These are phyloP conservation scores for Russula griseocarnosa DNA, from an alignment of 768 basidiomycete genomes.

Conservation along the genomic window DNA sequence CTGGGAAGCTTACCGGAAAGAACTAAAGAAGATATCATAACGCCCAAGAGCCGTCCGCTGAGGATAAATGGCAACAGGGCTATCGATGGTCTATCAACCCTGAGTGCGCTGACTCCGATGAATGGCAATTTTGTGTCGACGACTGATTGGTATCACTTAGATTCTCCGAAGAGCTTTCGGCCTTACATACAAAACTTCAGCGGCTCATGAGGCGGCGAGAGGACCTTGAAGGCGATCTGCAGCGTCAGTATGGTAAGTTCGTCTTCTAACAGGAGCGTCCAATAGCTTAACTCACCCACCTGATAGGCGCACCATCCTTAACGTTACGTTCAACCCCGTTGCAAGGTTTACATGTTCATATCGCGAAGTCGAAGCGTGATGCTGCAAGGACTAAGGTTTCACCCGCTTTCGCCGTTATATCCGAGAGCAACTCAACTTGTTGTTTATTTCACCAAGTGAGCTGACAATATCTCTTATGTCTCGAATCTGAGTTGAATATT, in stretches of 20 bases:
- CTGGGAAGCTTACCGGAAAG: constrained; percentile 24
- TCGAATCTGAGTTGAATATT: constrained; percentile 5
- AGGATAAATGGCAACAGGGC: constrained; percentile 34
- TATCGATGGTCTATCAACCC: constrained; percentile 62
- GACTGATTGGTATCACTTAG: constrained; percentile 36
- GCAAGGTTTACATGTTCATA: constrained; percentile 73
- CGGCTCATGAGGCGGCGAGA: constrained; percentile 46
- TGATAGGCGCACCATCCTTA: constrained; percentile 63
- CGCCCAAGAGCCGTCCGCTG: constrained; percentile 24
- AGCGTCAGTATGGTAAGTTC: constrained; percentile 49
- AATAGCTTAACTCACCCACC: constrained; percentile 3
- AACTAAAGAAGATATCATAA: constrained; percentile 27
- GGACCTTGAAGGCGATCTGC: constrained; percentile 52
- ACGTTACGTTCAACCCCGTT: constrained; percentile 64
- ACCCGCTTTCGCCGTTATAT: constrained; percentile 52
- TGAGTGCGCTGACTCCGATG: constrained; percentile 43
- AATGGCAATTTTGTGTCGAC: background rate
- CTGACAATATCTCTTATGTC: background rate
- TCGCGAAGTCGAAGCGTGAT: constrained; percentile 62
- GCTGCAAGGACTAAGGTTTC: constrained; percentile 45
- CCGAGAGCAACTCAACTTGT: constrained; percentile 62
- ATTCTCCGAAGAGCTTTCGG: constrained; percentile 53
- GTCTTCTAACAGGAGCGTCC: background rate
- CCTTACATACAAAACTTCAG: constrained; percentile 48
- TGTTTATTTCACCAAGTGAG: constrained; percentile 63